Evolutionary conservation across 805 yeast species (phyloP), one percentile per base, ranked within the genome.

Genomic region (Cyberlindnera nakhonratchasimensis): DNA sequence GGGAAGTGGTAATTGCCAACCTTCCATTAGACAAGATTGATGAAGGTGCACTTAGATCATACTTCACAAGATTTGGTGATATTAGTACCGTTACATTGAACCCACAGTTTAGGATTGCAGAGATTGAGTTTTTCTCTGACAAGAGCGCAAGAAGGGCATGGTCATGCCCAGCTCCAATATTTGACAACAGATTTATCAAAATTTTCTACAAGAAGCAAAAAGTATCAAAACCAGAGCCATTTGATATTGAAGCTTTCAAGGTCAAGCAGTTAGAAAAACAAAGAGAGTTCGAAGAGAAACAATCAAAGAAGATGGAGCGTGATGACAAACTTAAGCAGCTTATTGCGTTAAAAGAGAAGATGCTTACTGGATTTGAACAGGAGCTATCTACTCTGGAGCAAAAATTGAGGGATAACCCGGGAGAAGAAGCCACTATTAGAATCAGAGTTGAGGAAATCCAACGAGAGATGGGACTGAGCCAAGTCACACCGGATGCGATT

Each of bases 141-240:
- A 64, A 58, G 21, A 50, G 58, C 45, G 78, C 79, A 3, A 55
- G 52, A 9, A 58, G 50, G 6, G 79, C 78, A 1, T 73, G 72
- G 67, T 36, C 52, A 6, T 61, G 64, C 22, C 73, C 77, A 1
- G 62, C 55, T 4, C 71, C 77, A 6, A 65, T 74, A 13, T 73
- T 73, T 47, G 67, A 65, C 40, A 74, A 74, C 59, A 65, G 79
- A 39, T 72, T 72, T 46, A 66, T 74, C 47, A 73, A 73, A 53
- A 66, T 73, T 29, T 71, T 55, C 53, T 74, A 71, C 69, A 48
- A 45, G 32, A 63, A 48, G 29, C 36, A 41, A 9, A 44, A 34
- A n/a, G 42, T 40, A 13, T 12, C 6, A 9, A 37, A 26, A 20
- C 42, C 39, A 12, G 41, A 40, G 10, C 39, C 45, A 6, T 47